A percentile compares a stretch with the other conserved stretches of the same genome.
Conservation (phyloP, 2,329 filamentous ascomycete genomes). For the Macrophomina pseudophaseolina region DNA sequence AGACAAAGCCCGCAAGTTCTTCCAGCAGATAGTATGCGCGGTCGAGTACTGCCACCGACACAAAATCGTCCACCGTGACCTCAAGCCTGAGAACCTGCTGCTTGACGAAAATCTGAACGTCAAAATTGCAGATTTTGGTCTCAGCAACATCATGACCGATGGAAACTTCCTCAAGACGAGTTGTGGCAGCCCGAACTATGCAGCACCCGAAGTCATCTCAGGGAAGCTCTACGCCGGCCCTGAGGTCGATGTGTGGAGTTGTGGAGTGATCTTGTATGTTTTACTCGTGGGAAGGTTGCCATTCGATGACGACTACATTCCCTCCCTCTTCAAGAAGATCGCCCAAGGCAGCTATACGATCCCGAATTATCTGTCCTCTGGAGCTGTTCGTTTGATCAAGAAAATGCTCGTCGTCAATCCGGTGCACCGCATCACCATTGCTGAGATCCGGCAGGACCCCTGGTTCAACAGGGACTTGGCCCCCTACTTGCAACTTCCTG, state of each 20-base stretch:
- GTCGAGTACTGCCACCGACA: constrained; percentile 99
- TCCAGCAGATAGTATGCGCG: constrained; percentile 98
- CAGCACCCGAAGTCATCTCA: constrained; percentile 95
- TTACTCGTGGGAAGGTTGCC: constrained; percentile 73
- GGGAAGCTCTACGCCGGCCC: constrained; percentile 97
- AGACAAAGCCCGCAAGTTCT: constrained; percentile 92
- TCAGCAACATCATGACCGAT: constrained; percentile 99
- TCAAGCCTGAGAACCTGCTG: constrained; percentile 96
- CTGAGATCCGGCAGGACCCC: constrained; percentile 88
- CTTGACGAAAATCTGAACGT: constrained; percentile 96
- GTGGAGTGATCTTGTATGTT: constrained; percentile 81
- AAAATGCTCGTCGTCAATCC: constrained; percentile 96
- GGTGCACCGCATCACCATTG: constrained; percentile 89
- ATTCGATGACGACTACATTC: constrained; percentile 98
- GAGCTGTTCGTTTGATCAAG: constrained; percentile 81
- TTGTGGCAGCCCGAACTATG: constrained; percentile 97
- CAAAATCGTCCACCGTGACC: constrained; percentile 96
- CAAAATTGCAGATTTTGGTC: constrained; percentile 97
- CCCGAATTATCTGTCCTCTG: constrained; percentile 86
- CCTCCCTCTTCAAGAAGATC: constrained; percentile 96
- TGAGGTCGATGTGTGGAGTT: constrained; percentile 98
- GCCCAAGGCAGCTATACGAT: constrained; percentile 92
- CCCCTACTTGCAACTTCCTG: constrained; percentile 81
- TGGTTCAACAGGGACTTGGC: constrained; percentile 93
- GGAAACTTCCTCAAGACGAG: constrained; percentile 99